Evolutionary conservation across 306 rosid genomes (phyloP), one percentile per base, ranked within the genome.

Genomic region (Pachyrhizus erosus): DNA sequence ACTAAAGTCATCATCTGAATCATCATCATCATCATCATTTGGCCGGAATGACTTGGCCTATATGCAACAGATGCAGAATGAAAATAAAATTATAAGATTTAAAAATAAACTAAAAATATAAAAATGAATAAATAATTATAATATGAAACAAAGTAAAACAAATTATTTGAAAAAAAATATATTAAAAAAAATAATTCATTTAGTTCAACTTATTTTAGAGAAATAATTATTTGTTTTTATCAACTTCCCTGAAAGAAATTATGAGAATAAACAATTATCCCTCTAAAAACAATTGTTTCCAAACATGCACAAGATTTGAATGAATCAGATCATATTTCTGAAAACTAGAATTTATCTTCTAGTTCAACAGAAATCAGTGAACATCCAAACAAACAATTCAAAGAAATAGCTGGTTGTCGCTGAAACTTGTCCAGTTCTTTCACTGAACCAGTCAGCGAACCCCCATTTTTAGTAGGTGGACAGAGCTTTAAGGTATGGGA

Each of bases 31-130:
- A 4, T 76, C 86, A 4, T 92, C 97, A 68, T 34, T 52, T 10
- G 92, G 92, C 46, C 93, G 91, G 76, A 96, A 96, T 81, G 98
- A 89, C 86, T 86, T 96, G 1, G 97, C 93, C 99, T 96, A 77
- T 51, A 26, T 20, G 31, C 52, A 61, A 80, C 20, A 58, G 64
- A 73, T 10, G 26, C 76, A 72, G 82, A 54, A 76, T 20, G 21
- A 72, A 52, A 46, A 55, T 34, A 77, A 46, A 20, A 51, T 39
- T 58, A 40, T 29, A 76, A 76, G 23, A 81, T 74, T 75, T 17
- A 75, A 64, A 42, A 60, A 21, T 14, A 15, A 39, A 85, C 55
- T n/a, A 39, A 37, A 17, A 14, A 20, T 18, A 37, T 31, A 68
- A 20, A 55, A 33, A 37, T 45, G 23, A 51, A 21, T 1, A 51